These are phyloP conservation scores for Geotrichum ghanense DNA, from an alignment of 805 yeast species.

Conservation along the genomic window DNA sequence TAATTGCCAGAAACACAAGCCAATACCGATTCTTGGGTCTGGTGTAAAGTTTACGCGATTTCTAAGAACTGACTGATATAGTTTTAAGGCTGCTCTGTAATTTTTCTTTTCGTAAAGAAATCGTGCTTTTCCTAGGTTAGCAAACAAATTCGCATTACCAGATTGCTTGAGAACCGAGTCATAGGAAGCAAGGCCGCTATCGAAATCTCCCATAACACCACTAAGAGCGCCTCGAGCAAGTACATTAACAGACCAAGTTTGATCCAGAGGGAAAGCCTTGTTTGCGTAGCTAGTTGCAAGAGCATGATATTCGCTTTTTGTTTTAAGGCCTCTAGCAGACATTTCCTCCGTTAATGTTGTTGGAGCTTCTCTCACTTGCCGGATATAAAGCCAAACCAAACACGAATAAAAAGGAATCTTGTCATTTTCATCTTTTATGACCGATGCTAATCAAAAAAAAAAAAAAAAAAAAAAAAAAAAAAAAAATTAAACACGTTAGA, in stretches of 20 bases:
- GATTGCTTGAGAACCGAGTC: constrained; percentile 44
- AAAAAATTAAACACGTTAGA: too few species aligned
- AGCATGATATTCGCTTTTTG: constrained; percentile 25
- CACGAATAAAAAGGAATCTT: constrained; percentile 46
- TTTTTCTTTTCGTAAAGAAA: constrained; percentile 60
- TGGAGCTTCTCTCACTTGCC: constrained; percentile 24
- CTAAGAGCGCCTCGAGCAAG: constrained; percentile 60
- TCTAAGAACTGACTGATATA: constrained; percentile 73
- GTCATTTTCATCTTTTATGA: constrained; percentile 27
- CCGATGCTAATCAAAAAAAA: too few species aligned
- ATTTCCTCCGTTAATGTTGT: constrained; percentile 10
- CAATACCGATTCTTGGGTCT: constrained; percentile 91
- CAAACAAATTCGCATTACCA: constrained; percentile 57
- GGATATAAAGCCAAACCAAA: constrained; percentile 55
- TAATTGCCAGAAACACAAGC: constrained; percentile 85
- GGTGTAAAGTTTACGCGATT: constrained; percentile 66
- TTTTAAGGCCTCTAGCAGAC: constrained; percentile 7
- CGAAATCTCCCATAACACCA: constrained; percentile 48
- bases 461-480: too few species aligned
- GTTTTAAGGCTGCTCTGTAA: constrained; percentile 59
- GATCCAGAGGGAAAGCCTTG: constrained; percentile 37
- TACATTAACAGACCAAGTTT: constrained; percentile 34
- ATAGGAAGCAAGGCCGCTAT: constrained; percentile 57
- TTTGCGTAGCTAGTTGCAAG: constrained; percentile 36
- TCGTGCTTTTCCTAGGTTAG: constrained; percentile 77